Evolutionary conservation across 1,284 basidiomycete genomes (phyloP), one percentile per base, ranked within the genome.

Genomic region (Leccinum fallax): DNA sequence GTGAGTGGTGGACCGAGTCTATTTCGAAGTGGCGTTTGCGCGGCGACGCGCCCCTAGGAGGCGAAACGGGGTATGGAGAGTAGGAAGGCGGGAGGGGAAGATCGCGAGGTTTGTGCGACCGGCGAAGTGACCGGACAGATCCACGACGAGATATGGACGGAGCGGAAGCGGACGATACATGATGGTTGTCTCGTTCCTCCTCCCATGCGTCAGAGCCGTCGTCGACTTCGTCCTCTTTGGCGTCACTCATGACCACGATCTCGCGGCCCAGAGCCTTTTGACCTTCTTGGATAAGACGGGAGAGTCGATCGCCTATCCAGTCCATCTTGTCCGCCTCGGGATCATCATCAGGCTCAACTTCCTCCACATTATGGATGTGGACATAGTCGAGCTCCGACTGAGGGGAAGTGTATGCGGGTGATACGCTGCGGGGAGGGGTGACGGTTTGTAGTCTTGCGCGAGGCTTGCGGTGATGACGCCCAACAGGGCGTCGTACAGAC

Each of bases 171-270:
- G 55, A 52, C 15, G 53, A 48, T 30, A 32, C 21, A 5, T 43
- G 24, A 11, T 49, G 53, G 57, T 60, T 38, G 26, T 30, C 58
- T 19, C 78, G 79, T 53, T 86, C 85, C 58, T 88, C 87, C 55
- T 83, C 84, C 90, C 89, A 92, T 4, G 77, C 80, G 4, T 84
- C 88, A n/a, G 77, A 80, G 2, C 87, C 89, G 69, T 92, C 89
- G 61, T 91, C 90, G 8, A 86, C 81, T 67, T 86, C 87, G 64
- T 92, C 90, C 55, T 83, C 84, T 60, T 85, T 79, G 7, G 80
- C 78, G 55, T 92, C 90, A 64, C 84, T 85, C 81, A 85, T 84
- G 7, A 92, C 83, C 5, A 92, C 90, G 21, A 92, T 80, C 70
- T 92, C 89, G 32, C 81, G 79, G 15, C 83, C 84, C 10, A 92